phyloP scores from a whole-genome alignment of 2,329 filamentous ascomycete species.

The Aspergillus piperis region DNA sequence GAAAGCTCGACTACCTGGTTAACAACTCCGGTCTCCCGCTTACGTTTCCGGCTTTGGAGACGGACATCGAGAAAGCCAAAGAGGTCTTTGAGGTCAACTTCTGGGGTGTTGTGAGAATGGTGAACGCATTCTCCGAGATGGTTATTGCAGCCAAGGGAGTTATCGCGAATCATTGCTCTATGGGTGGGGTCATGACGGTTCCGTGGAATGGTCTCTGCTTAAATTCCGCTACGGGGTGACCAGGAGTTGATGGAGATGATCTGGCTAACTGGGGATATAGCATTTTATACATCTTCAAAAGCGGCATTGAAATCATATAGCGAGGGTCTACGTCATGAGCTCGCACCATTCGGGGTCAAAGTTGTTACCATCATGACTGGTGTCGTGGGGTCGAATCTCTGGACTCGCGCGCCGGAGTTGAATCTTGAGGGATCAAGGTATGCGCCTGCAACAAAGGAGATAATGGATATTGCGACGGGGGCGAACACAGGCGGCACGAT shows the following conservation, averaged over 20 bases:
- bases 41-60: slow-evolving; percentile 42
- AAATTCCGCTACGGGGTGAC: neutral
- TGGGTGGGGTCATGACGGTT: slow-evolving; percentile 21
- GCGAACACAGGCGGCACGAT: neutral
- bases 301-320: slow-evolving; percentile 24
- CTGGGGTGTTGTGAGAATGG: slow-evolving; percentile 39
- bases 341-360: slow-evolving; percentile 27
- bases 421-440: slow-evolving; percentile 24
- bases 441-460: slow-evolving; percentile 12
- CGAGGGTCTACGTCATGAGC: slow-evolving; percentile 26
- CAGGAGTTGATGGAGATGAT: neutral
- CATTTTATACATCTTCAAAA: slow-evolving; percentile 27
- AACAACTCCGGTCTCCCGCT: slow-evolving; percentile 48
- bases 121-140: slow-evolving; percentile 40
- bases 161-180: slow-evolving; percentile 31
- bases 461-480: slow-evolving; percentile 3
- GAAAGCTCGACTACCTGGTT: slow-evolving; percentile 42
- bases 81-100: slow-evolving; percentile 47
- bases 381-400: slow-evolving; percentile 22
- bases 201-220: slow-evolving; percentile 10
- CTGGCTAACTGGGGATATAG: neutral
- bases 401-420: slow-evolving; percentile 11
- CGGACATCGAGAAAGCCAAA: slow-evolving; percentile 36
- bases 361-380: slow-evolving; percentile 26
- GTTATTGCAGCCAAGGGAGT: slow-evolving; percentile 28